phyloP scores from a whole-genome alignment of 495 filamentous ascomycete species.

The Xylaria scruposa region DNA sequence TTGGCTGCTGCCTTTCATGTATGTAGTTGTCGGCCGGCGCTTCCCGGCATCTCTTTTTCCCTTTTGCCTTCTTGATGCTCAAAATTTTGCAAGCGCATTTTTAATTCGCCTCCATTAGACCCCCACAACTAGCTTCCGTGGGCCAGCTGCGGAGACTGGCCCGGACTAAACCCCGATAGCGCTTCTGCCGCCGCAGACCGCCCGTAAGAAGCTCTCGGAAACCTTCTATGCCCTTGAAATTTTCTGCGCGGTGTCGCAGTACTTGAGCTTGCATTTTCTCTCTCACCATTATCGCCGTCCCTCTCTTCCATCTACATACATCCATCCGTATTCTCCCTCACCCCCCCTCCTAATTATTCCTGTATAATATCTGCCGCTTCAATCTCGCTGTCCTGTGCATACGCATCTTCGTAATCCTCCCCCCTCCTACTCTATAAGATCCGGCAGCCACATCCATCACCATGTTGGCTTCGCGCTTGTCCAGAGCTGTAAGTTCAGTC shows the following conservation, averaged over 20 bases:
- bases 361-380: slow-evolving; percentile 7
- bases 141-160: slow-evolving; percentile 18
- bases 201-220: slow-evolving; percentile 44
- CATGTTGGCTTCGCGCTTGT: slow-evolving; percentile 70
- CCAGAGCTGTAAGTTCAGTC: slow-evolving; percentile 72
- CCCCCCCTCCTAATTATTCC: slow-evolving; percentile 27
- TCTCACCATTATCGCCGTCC: slow-evolving; percentile 32
- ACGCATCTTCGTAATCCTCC: slow-evolving; percentile 34
- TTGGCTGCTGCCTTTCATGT: not conserved
- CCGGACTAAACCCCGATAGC: not conserved
- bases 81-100: not conserved
- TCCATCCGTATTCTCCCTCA: slow-evolving; percentile 37
- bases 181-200: slow-evolving; percentile 40
- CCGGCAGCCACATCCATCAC: slow-evolving; percentile 49
- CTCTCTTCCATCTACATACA: slow-evolving; percentile 39
- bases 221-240: slow-evolving; percentile 35
- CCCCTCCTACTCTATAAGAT: slow-evolving; percentile 26
- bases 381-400: not conserved
- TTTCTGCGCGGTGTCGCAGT: slow-evolving; percentile 32
- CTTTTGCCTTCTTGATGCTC: not conserved
- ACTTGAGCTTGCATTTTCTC: slow-evolving; percentile 29
- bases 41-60: not conserved
- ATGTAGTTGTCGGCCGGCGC: not conserved
- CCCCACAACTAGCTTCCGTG: slow-evolving; percentile 1
- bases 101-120: slow-evolving; percentile 1